Base-by-base conservation (phyloP, 176 grass and related monocot species). In the Oryza glumipatula region DNA sequence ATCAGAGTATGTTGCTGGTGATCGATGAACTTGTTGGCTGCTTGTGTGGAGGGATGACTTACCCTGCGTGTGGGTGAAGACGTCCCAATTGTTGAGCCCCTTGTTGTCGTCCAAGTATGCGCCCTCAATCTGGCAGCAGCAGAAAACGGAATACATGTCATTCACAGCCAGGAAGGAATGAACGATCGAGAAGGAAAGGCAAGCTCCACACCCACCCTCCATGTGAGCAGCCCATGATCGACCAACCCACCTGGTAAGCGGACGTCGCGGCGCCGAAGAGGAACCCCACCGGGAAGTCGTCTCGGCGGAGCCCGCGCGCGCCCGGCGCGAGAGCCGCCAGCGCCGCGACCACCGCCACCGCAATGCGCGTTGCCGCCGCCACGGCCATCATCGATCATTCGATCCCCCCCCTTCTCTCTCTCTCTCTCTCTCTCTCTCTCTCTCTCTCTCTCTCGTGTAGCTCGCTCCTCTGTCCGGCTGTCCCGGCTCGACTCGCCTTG, bases 41-140 rank as follows among this genome's bases (percentile, higher is more conserved):
- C 6, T 39, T 39, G 6, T 1, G 9, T 9, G 33, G 44, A 66
- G 32, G 14, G 49, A 41, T 9, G 19, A 43, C 46, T 36, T 46
- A 84, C 85, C 1, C 11, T 68, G 74, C 3, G 82, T 72, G 65
- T 95, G 96, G 75, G 89, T 83, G 84, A 92, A 98, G 47, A 90
- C 87, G 39, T 98, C 96, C 96, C 96, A 98, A 80, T 95, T 98
- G 87, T 63, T 86, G 35, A 90, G 83, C 10, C 93, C 74, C 83
- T 94, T 98, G 76, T 91, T 86, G 68, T 84, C 93, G 63, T 98
- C 96, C 76, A 88, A 60, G 69, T 88, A 90, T 67, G 93, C 96
- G 83, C 93, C 96, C 84, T 98, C 96, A 23, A 98, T 87, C 96
- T 97, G 84, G 7, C 10, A 10, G 11, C 67, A 44, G 33, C 47